Base-by-base conservation (phyloP, 768 basidiomycete genomes). In the Termitomyces sp. region DNA sequence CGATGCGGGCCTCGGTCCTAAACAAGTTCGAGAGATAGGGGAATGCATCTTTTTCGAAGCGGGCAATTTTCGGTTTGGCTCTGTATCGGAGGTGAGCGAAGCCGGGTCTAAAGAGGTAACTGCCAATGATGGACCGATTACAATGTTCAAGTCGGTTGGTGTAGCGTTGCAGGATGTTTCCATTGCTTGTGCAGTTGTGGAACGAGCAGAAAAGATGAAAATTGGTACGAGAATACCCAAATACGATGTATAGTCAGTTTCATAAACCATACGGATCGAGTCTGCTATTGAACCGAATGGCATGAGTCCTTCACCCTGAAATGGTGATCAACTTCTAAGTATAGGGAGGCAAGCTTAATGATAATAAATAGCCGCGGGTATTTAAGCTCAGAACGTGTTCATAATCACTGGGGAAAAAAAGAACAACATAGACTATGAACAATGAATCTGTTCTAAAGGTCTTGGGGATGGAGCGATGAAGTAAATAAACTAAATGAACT, bases 101-200 rank as follows among this genome's bases (percentile, higher is more conserved):
- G 17, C 37, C n/a, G 40, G 54, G 30, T 61, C 56, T 14, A 52
- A 57, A 19, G 44, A 65, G 5, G 53, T 14, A 19, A 32, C 8
- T 8, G 10, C 4, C 12, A 5, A 34, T 9, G 30, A 44, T 23
- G 34, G 35, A 25, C 19, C 46, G 6, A 45, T 55, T 1, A 89
- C 86, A 1, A 77, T 95, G 28, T 94, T 92, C 79, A 95, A 94
- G 71, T 89, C 88, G 0, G 94, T 95, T 5, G 93, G 94, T 2
- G 70, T 94, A 6, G 91, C 89, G 1, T 70, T 91, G n/a, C 93
- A 95, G 64, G 94, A 96, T 61, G 89, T 91, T 5, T 89, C 86
- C 0, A 90, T 95, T 56, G 84, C 91, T 10, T 76, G 72, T 54
- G 80, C 86, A 2, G 82, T 93, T 1, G 79, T 92, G 2, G 70